Evolutionary conservation across 768 basidiomycete genomes (phyloP), one percentile per base, ranked within the genome.

Genomic region (Lactifluus rugatus): DNA sequence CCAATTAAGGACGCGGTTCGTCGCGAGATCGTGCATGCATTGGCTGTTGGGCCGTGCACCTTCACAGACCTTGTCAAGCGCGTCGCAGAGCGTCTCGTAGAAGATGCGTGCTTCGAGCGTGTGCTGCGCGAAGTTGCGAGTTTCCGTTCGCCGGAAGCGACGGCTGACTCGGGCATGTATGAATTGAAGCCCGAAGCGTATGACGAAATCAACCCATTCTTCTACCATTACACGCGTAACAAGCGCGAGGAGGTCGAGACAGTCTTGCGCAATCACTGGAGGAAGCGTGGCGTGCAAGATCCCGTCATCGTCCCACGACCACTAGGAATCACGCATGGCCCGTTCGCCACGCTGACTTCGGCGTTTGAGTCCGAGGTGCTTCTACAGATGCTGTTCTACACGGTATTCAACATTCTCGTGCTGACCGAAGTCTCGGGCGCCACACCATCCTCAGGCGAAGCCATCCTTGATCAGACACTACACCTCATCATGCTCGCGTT

Each of bases 151-250:
- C 94, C 95, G 0, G 90, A 90, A 66, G 79, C 80, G 0, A 81
- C 81, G 1, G 75, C 84, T 2, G 93, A 95, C 64, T 78, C 78
- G 0, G 95, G 96, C 0, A 72, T 82, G n/a, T 98, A 97, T 71
- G 85, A 93, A 60, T 81, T 98, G 53, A 87, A 84, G 68, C 83
- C 91, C 47, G 88, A 87, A 64, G 76, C 75, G 19, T 93, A 82
- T 69, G 86, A 84, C 60, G 89, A 96, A 62, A 87, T 97, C 62
- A 89, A 97, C 66, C 93, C 94, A 0, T 96, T 93, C 73, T 96
- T 94, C 75, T 89, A 87, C 67, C 94, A 97, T 68, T 97, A 96
- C 69, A 87, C 90, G 16, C 79, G 94, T 41, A 98, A 98, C 72
- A 85, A 91, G 64, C 81, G 93, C 41, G 91, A 95, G 65, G 90